Evolutionary conservation across 208 protist genomes (phyloP).

Genomic region (Leishmania amazonensis): DNA sequence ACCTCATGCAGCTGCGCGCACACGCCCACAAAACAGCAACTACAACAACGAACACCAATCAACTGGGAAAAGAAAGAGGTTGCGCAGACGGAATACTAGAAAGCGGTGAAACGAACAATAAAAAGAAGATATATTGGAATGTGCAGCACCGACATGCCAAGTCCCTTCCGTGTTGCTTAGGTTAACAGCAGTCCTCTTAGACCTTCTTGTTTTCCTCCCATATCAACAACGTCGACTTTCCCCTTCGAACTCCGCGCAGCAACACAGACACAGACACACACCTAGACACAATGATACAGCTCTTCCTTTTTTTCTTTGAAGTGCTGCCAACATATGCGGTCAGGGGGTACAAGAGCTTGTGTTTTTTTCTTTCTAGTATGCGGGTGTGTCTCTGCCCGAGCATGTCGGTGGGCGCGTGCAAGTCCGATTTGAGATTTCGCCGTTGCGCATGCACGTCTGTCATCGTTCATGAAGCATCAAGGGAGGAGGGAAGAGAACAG

Average conservation of each 20-base stretch:
- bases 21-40: not conserved
- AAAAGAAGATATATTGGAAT: not conserved
- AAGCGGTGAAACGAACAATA: not conserved
- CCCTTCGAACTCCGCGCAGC: not conserved
- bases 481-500: not conserved
- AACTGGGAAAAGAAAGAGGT: not conserved
- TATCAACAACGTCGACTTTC: not conserved
- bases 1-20: not conserved
- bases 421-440: not conserved
- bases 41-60: not conserved
- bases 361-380: not conserved
- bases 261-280: not conserved
- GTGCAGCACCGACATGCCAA: not conserved
- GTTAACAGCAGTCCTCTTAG: not conserved
- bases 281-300: not conserved
- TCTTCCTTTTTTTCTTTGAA: not conserved
- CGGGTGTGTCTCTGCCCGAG: not conserved
- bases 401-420: not conserved
- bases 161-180: not conserved
- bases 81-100: not conserved
- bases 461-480: not conserved
- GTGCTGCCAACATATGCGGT: not conserved
- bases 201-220: not conserved
- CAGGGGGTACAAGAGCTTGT: not conserved
- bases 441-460: not conserved